Base-by-base conservation (phyloP, 495 filamentous ascomycete species). In the Melanomma pulvis-pyrius region DNA sequence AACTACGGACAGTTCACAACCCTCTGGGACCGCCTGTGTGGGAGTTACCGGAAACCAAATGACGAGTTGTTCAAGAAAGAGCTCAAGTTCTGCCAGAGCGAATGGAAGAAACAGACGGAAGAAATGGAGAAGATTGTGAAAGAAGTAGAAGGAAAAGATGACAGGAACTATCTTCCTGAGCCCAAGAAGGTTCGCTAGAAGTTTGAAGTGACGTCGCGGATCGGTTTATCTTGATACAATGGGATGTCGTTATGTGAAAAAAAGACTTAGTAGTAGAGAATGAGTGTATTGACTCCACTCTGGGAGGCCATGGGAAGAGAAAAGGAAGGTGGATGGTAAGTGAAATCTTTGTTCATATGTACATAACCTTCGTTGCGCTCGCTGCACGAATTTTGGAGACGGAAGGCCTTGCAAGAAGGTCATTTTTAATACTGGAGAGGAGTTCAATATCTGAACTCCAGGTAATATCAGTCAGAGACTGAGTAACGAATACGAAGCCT, bases 1-100 rank as follows among this genome's bases (percentile, higher is more conserved):
- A 98, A 97, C 80, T 98, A 97, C 69, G 93, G 94, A 62, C 93
- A 98, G 75, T 98, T 92, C 80, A 96, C 91, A 2, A 98, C 94
- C 5, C 79, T 97, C 32, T 98, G 93, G 93, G 93, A 98, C 74
- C 87, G 94, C 52, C 73, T 98, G 34, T 91, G 92, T 63, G 90
- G 90, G 53, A 94, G 89, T 78, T 98, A 97, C 80, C 83, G 92
- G 63, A 84, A 88, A 79, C 93, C 93, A 11, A 96, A 96, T 67
- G 84, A 86, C 63, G 92, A 92, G 73, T 82, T 97, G 63, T 97
- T 97, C 82, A 79, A 87, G 62, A 88, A 89, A 69, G 92, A 97
- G 77, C 87, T 84, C 62, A 97, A 96, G 84, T 92, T 94, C 90
- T 90, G 83, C 61, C 80, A 90, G 70, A 80, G 82, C 58, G 88